phyloP scores from a whole-genome alignment of 2,329 filamentous ascomycete species.

The Dendrostoma leiphaemia region DNA sequence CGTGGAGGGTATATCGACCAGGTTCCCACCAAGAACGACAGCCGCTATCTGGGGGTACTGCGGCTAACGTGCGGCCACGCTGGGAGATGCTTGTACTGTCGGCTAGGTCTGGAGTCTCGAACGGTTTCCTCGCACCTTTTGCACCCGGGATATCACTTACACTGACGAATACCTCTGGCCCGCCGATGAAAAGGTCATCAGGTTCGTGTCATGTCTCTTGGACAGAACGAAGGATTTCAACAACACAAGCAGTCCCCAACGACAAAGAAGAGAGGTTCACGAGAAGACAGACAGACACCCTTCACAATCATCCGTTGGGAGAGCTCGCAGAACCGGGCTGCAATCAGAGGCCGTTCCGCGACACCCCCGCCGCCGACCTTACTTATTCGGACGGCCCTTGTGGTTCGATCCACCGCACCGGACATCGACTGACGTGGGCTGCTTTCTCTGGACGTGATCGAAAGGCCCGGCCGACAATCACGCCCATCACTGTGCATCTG shows the following conservation, averaged over 20 bases:
- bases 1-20: constrained; percentile 10
- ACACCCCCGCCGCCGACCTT: not conserved
- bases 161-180: no score
- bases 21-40: not conserved
- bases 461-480: constrained; percentile 9
- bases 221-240: no score
- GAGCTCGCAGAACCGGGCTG: not conserved
- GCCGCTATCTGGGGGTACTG: not conserved
- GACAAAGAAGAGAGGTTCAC: no score
- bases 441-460: constrained; percentile 12
- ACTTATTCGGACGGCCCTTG: not conserved
- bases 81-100: no score
- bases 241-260: no score
- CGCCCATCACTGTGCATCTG: constrained; percentile 1
- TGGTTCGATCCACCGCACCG: not conserved
- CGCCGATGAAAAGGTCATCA: no score
- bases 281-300: no score
- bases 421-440: constrained; percentile 14
- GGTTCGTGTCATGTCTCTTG: no score
- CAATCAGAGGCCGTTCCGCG: not conserved
- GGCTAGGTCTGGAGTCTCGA: no score
- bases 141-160: no score
- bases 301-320: not conserved
- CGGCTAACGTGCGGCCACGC: no score
- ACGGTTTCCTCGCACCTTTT: no score